Percentiles rank a stretch among this genome's conserved stretches.
Evolutionary conservation across 2,329 filamentous ascomycete species (phyloP).

Genomic region (Colletotrichum spinosum): DNA sequence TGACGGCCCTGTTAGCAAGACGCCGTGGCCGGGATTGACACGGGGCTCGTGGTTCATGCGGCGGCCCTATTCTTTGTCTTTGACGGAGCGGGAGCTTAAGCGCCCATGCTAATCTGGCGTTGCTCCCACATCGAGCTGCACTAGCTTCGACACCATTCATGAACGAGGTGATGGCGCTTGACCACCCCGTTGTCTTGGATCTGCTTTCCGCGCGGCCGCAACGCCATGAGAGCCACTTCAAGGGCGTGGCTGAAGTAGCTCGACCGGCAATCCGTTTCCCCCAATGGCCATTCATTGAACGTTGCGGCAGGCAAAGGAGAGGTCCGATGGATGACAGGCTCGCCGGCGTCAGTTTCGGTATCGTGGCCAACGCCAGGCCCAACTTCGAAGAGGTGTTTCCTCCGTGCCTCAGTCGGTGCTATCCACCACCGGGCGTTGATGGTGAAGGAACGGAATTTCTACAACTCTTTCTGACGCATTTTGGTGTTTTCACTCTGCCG

Average conservation of each 20-base stretch:
- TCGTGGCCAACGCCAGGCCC: too few species aligned
- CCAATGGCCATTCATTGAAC: too few species aligned
- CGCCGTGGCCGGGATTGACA: constrained; percentile 26
- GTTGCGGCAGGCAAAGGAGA: neutral
- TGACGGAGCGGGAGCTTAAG: constrained; percentile 9
- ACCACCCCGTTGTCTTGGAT: constrained; percentile 24
- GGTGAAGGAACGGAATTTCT: too few species aligned
- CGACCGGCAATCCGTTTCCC: constrained; percentile 1
- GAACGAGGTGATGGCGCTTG: too few species aligned
- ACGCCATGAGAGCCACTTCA: constrained; percentile 17
- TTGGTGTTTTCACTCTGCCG: neutral
- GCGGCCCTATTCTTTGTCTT: too few species aligned
- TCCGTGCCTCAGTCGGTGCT: too few species aligned
- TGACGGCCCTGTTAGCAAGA: constrained; percentile 32
- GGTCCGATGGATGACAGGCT: neutral
- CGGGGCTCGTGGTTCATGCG: constrained; percentile 15
- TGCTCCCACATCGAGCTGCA: too few species aligned
- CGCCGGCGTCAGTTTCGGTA: too few species aligned
- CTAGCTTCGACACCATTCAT: too few species aligned
- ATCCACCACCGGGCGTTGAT: too few species aligned
- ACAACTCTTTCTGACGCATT: neutral
- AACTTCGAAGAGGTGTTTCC: too few species aligned
- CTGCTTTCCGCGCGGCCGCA: constrained; percentile 9
- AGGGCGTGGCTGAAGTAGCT: constrained; percentile 16
- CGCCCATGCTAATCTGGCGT: neutral